Evolutionary conservation across 179 eudicot species (phyloP), one percentile per base, ranked within the genome.

Genomic region (Spinacia oleracea): DNA sequence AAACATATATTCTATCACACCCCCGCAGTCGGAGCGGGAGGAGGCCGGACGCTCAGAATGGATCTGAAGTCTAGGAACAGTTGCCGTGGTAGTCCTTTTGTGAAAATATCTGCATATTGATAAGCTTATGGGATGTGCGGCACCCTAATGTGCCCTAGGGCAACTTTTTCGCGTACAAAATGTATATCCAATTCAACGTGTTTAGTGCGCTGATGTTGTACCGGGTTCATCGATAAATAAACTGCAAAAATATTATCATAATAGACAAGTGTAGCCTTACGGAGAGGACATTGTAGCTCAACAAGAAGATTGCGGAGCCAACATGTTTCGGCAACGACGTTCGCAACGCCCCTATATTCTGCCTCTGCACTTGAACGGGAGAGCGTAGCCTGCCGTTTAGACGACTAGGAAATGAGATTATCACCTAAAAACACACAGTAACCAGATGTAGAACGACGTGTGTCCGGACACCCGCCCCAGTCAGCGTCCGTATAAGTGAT

Each of bases 171-270:
- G 11, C 48, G 48, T 1, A 43, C 48, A 6, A 43, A 43, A 6
- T 9, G 48, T 5, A 43, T 43, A 6, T 43, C 48, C 48, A 43
- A 7, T 2, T 43, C 48, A 12, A 43, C 11, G 48, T 43, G 48
- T 12, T 43, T 43, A 1, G 48, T 43, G 8, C 48, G 48, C 11
- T 43, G 48, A 6, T 43, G 48, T 29, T 62, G 38, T 1, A 62
- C 38, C 1, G 40, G 67, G 5, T 62, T 62, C 5, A 18, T 12
- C 0, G 67, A 62, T 0, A 31, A 8, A 15, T 62, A 62, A 11
- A 29, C 38, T 2, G 67, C 40, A 12, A 38, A 62, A 29, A 62
- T 21, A 62, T 62, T 77, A 42, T 77, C 74, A 77, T 56, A 77
- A 67, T 68, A 67, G 0, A 77, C 74, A 2, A 77, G 9, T 0